Conservation (phyloP, 257 asterid genomes). For the Fraxinus quadrangulata region DNA sequence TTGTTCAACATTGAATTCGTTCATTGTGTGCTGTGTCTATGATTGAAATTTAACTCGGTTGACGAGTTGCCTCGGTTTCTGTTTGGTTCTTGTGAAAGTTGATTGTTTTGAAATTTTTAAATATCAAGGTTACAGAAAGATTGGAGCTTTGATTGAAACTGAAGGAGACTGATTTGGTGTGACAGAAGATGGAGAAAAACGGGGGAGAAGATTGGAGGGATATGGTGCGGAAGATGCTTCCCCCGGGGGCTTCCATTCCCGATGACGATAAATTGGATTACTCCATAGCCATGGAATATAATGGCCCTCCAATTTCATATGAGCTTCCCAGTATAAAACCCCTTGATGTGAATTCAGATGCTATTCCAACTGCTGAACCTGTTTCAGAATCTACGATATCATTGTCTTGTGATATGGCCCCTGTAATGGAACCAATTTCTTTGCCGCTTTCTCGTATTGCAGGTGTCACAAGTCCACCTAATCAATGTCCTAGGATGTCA, state of each 20-base stretch:
- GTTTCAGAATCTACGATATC: slow-evolving; percentile 63
- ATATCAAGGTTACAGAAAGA: slow-evolving; percentile 18
- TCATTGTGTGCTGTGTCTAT: not conserved
- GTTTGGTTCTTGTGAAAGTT: slow-evolving; percentile 20
- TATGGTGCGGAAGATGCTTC: slow-evolving; percentile 83
- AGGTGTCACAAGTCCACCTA: slow-evolving; percentile 48
- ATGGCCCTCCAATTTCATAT: slow-evolving; percentile 70
- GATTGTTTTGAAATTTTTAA: slow-evolving; percentile 26
- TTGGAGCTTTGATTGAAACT: slow-evolving; percentile 19
- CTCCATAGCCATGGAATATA: slow-evolving; percentile 81
- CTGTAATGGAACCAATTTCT: slow-evolving; percentile 67
- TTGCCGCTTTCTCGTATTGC: slow-evolving; percentile 64
- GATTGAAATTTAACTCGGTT: not conserved
- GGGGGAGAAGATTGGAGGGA: slow-evolving; percentile 72
- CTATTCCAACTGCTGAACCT: slow-evolving; percentile 72
- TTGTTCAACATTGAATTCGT: not conserved
- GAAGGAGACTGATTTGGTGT: slow-evolving; percentile 29
- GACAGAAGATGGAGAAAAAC: slow-evolving; percentile 49
- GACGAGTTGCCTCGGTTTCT: not conserved
- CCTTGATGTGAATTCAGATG: slow-evolving; percentile 49
- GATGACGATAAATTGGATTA: slow-evolving; percentile 73
- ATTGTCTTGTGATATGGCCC: slow-evolving; percentile 40
- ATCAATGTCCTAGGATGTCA: slow-evolving; percentile 62
- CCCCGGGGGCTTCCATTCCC: slow-evolving; percentile 87
- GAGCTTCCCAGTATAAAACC: slow-evolving; percentile 77